Conservation (phyloP, 176 grass and related monocot genomes). For the Canna indica region DNA sequence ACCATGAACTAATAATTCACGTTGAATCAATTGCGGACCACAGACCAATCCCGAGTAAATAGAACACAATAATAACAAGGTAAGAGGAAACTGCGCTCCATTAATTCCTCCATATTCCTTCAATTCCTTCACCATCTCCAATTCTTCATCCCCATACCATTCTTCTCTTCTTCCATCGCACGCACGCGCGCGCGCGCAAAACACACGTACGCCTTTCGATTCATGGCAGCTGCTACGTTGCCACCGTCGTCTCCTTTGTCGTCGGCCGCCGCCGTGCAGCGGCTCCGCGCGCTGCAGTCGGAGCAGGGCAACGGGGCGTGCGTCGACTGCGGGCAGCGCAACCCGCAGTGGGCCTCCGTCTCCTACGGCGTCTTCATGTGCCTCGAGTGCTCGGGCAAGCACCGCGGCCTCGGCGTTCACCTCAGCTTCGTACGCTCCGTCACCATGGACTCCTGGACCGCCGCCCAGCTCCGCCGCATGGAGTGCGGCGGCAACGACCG, state of each 20-base stretch:
- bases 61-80: background rate
- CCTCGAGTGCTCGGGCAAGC: conserved; percentile 14
- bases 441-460: conserved; percentile 11
- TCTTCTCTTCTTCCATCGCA: background rate
- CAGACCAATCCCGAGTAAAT: background rate
- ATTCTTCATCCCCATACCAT: background rate
- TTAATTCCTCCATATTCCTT: background rate
- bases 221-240: background rate
- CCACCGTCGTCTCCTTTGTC: background rate
- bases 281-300: background rate
- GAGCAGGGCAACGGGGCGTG: background rate
- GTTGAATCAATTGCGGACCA: background rate
- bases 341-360: conserved; percentile 15
- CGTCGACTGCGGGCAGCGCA: conserved; percentile 6
- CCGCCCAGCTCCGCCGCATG: background rate
- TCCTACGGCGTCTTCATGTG: conserved; percentile 6
- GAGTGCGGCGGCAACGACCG: conserved; percentile 7
- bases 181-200: background rate
- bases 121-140: background rate
- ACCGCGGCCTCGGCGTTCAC: conserved; percentile 13
- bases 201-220: background rate
- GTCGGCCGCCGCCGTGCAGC: background rate
- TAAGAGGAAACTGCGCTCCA: background rate
- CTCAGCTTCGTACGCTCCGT: conserved; percentile 12
- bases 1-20: background rate